These are phyloP conservation scores for Candida krabiensis DNA, from an alignment of 805 yeast genomes.

Conservation along the genomic window DNA sequence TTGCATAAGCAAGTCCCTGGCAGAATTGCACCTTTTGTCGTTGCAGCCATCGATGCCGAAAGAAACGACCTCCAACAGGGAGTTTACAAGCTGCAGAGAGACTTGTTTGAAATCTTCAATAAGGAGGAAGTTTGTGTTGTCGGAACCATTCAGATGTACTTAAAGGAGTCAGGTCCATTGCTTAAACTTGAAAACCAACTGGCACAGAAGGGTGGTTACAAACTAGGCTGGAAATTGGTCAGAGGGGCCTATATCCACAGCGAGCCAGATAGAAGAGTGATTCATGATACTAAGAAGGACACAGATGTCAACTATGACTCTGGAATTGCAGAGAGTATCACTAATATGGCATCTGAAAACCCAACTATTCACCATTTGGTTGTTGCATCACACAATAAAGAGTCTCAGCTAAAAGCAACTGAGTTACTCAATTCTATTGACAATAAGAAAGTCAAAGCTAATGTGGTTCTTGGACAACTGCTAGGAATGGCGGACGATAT, in stretches of 20 bases:
- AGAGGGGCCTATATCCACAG: conserved; percentile 96
- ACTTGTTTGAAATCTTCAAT: conserved; percentile 73
- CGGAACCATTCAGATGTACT: conserved; percentile 92
- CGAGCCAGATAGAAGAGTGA: conserved; percentile 72
- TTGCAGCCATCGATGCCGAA: conserved; percentile 88
- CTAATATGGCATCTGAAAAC: conserved; percentile 46
- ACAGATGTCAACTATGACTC: conserved; percentile 78
- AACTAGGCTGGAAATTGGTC: conserved; percentile 84
- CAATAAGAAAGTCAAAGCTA: conserved; percentile 40
- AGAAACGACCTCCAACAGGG: conserved; percentile 85
- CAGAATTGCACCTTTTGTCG: conserved; percentile 70
- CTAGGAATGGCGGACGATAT: conserved; percentile 95
- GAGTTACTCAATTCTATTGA: conserved; percentile 40
- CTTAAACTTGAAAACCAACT: conserved; percentile 61
- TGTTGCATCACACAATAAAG: conserved; percentile 86
- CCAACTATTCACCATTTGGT: conserved; percentile 71
- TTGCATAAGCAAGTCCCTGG: conserved; percentile 55
- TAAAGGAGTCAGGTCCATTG: conserved; percentile 66
- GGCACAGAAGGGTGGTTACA: conserved; percentile 62
- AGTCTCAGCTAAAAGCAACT: conserved; percentile 74
- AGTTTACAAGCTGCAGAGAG: conserved; percentile 86
- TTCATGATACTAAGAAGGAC: conserved; percentile 71
- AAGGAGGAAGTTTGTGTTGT: conserved; percentile 66
- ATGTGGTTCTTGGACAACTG: conserved; percentile 84
- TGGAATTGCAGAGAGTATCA: conserved; percentile 64